A percentile compares a stretch with the other conserved stretches of the same genome.
Evolutionary conservation across 208 protist genomes (phyloP).

Genomic region (Trypanosoma brucei): DNA sequence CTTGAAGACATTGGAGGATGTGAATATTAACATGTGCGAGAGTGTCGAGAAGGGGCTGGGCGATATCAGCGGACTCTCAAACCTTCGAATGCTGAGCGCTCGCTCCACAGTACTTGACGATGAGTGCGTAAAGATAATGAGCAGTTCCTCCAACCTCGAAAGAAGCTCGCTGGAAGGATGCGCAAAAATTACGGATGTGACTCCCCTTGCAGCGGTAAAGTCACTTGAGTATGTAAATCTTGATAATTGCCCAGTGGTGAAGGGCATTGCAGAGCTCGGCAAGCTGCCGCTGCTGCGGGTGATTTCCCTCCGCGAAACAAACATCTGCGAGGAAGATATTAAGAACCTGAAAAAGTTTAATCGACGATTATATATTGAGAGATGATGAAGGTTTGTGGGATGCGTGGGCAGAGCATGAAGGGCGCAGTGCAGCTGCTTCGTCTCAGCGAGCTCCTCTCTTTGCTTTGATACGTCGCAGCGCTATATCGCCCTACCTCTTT

Average conservation of each 20-base stretch:
- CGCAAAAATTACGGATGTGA: neutral
- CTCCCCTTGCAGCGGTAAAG: neutral
- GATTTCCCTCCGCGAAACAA: slow-evolving; percentile 1
- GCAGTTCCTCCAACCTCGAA: neutral
- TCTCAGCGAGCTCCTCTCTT: neutral
- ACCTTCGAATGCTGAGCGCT: neutral
- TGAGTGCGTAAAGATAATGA: neutral
- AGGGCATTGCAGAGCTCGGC: neutral
- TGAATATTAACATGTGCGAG: slow-evolving; percentile 4
- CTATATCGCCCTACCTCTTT: no score
- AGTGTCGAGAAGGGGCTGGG: neutral
- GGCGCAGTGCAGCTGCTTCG: neutral
- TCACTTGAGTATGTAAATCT: slow-evolving; percentile 3
- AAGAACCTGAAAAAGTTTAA: slow-evolving; percentile 2
- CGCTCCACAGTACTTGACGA: neutral
- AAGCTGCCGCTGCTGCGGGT: slow-evolving; percentile 2
- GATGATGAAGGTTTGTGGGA: neutral
- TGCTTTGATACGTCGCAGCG: no score
- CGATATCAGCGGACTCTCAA: neutral
- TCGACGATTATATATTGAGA: neutral
- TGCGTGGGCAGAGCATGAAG: neutral
- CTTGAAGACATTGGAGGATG: neutral
- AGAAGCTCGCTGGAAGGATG: slow-evolving; percentile 1
- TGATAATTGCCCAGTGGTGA: neutral
- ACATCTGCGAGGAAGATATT: neutral